Conservation (phyloP, 176 grass and related monocot genomes). For the Urochloa ruziziensis region DNA sequence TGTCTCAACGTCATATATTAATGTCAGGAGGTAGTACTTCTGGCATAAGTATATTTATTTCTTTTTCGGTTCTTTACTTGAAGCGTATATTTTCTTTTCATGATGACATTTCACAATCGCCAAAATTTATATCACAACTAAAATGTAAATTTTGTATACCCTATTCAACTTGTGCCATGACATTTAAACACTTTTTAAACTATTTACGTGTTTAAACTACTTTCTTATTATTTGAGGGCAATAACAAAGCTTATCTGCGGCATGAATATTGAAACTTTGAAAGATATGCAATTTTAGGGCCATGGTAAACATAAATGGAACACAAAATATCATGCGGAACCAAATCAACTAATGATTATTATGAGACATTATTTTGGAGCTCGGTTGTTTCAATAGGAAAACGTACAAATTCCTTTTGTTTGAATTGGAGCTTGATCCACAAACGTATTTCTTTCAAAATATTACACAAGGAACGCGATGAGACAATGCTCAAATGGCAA, state of each 20-base stretch:
- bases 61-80: not conserved
- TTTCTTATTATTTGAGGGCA: not conserved
- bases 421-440: not conserved
- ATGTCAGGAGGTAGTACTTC: no score
- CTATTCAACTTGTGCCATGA: not conserved
- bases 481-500: no score
- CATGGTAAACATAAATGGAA: not conserved
- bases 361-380: not conserved
- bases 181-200: no score
- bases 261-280: not conserved
- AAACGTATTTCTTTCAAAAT: not conserved
- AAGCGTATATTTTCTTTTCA: not conserved
- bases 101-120: not conserved
- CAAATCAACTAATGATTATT: not conserved
- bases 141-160: not conserved
- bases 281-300: not conserved
- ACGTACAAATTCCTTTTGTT: not conserved
- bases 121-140: not conserved
- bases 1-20: no score
- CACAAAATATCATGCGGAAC: not conserved
- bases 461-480: no score
- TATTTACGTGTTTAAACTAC: not conserved
- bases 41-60: not conserved
- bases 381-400: not conserved
- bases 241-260: no score